phyloP scores from a whole-genome alignment of 2,329 filamentous ascomycete genomes.

The Lasiodiplodia sp. region DNA sequence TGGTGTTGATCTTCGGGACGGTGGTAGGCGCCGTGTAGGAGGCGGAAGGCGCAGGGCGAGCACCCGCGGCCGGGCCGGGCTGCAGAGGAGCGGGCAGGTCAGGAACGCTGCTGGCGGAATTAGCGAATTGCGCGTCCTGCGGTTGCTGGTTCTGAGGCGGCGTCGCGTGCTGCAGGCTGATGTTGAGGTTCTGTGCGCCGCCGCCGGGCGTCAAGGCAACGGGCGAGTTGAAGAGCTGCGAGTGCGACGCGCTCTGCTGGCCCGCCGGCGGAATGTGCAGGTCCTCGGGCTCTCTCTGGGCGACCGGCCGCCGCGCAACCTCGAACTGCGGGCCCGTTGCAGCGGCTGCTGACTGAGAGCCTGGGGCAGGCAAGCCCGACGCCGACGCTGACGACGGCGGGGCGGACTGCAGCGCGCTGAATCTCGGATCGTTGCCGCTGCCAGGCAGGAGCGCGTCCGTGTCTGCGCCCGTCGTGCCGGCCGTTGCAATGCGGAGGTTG shows the following conservation, averaged over 20 bases:
- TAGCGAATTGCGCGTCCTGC: slow-evolving; percentile 54
- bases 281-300: slow-evolving; percentile 61
- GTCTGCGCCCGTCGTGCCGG: slow-evolving; percentile 51
- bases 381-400: slow-evolving; percentile 39
- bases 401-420: slow-evolving; percentile 41
- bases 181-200: slow-evolving; percentile 25
- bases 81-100: slow-evolving; percentile 68
- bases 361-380: slow-evolving; percentile 38
- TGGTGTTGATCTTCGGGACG: slow-evolving; percentile 60
- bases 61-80: slow-evolving; percentile 52
- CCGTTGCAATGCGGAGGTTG: slow-evolving; percentile 49
- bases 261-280: slow-evolving; percentile 58
- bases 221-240: slow-evolving; percentile 58
- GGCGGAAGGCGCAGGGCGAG: slow-evolving; percentile 61
- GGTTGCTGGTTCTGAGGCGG: slow-evolving; percentile 42
- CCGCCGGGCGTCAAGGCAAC: slow-evolving; percentile 57
- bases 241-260: slow-evolving; percentile 47
- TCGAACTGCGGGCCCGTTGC: slow-evolving; percentile 57
- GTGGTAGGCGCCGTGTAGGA: slow-evolving; percentile 64
- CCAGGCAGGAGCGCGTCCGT: slow-evolving; percentile 54
- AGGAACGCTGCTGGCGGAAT: slow-evolving; percentile 38
- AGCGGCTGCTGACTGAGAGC: slow-evolving; percentile 35
- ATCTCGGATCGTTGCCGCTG: slow-evolving; percentile 44
- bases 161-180: slow-evolving; percentile 67
- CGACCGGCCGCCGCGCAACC: slow-evolving; percentile 54